Percentiles rank a stretch among this genome's conserved stretches.
phyloP scores from a whole-genome alignment of 2,329 filamentous ascomycete genomes.

The Colletotrichum sp. region DNA sequence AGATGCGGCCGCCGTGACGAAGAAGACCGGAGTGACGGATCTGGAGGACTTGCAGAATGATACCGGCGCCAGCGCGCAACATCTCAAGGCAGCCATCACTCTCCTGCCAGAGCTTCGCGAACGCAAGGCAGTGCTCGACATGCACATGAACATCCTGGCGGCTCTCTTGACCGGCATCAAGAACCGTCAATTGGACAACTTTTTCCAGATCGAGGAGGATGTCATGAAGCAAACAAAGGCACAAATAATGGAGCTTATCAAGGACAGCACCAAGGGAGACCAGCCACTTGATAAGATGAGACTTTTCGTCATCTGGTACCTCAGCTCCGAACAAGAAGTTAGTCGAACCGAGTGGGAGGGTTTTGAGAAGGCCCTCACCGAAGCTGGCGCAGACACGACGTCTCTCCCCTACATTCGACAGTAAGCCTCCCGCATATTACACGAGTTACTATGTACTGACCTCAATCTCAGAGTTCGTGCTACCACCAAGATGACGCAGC shows the following conservation, averaged over 20 bases:
- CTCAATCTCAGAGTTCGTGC: constrained; percentile 72
- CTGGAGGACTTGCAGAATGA: constrained; percentile 94
- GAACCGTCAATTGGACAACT: constrained; percentile 92
- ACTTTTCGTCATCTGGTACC: constrained; percentile 95
- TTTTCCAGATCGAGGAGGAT: constrained; percentile 92
- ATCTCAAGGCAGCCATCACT: constrained; percentile 95
- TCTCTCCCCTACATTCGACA: constrained; percentile 87
- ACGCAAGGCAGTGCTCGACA: constrained; percentile 90
- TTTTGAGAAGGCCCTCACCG: constrained; percentile 83
- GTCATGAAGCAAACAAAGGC: constrained; percentile 89
- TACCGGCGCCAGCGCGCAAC: constrained; percentile 85
- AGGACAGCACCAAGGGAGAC: constrained; percentile 80
- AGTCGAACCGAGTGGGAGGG: constrained; percentile 81
- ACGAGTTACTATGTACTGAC: not conserved
- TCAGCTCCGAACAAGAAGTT: constrained; percentile 91
- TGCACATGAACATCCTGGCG: constrained; percentile 96
- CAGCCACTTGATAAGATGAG: constrained; percentile 88
- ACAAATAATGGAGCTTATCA: constrained; percentile 87
- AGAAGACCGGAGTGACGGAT: constrained; percentile 90
- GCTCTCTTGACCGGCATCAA: constrained; percentile 70
- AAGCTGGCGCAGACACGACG: constrained; percentile 76
- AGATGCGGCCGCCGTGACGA: constrained; percentile 91
- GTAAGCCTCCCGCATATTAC: constrained; percentile 50
- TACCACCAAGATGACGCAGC: constrained; percentile 97
- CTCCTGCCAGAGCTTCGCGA: constrained; percentile 90